phyloP scores from a whole-genome alignment of 2,329 filamentous ascomycete genomes.

The Achaetomium macrosporum region DNA sequence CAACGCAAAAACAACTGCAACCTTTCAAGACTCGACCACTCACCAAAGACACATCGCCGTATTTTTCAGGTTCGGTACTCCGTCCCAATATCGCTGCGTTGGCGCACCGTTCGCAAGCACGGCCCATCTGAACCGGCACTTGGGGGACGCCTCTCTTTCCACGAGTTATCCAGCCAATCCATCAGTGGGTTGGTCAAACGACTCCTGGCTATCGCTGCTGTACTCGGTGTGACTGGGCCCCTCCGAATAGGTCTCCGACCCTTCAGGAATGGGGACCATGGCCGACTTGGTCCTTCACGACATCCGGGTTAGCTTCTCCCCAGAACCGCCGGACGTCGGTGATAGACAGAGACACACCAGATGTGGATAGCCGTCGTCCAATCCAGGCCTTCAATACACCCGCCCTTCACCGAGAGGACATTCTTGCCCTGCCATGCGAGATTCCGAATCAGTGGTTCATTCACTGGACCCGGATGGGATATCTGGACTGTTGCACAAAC shows the following conservation, averaged over 20 bases:
- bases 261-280: constrained; percentile 63
- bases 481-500: constrained; percentile 32
- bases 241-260: constrained; percentile 50
- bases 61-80: no score
- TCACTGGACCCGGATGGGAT: neutral
- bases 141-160: no score
- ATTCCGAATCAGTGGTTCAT: neutral
- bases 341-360: constrained; percentile 33
- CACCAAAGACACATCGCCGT: no score
- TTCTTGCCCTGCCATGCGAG: constrained; percentile 40
- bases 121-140: no score
- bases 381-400: constrained; percentile 58
- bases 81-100: no score
- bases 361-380: constrained; percentile 59
- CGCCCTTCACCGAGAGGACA: constrained; percentile 60
- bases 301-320: neutral
- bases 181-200: constrained; percentile 41
- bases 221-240: constrained; percentile 44
- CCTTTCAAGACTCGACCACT: no score
- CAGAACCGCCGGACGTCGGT: neutral
- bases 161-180: no score
- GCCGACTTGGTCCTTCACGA: constrained; percentile 50
- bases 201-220: constrained; percentile 36
- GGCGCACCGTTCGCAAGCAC: no score
- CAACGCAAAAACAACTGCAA: no score